A percentile compares a stretch with the other conserved stretches of the same genome.
Evolutionary conservation across 805 yeast genomes (phyloP).

Genomic region (Teunomyces panamensis): DNA sequence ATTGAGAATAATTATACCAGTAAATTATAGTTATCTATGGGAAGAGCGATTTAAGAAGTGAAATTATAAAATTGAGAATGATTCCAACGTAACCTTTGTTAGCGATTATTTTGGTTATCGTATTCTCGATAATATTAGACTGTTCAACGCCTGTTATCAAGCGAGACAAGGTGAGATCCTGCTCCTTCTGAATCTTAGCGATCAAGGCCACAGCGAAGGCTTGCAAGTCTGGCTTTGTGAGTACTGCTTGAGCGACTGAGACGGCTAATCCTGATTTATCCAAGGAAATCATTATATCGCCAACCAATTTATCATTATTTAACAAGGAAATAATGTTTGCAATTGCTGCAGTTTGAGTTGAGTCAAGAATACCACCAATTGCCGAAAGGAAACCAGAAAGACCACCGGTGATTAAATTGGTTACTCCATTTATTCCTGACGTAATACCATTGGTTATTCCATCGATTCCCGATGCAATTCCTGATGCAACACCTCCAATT

Average conservation of each 20-base stretch:
- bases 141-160: conserved; percentile 11
- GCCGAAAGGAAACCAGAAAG: neutral
- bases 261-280: conserved; percentile 22
- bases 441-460: neutral
- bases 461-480: neutral
- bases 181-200: conserved; percentile 12
- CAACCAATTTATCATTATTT: conserved; percentile 16
- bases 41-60: neutral
- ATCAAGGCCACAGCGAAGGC: conserved; percentile 16
- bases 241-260: conserved; percentile 13
- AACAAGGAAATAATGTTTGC: conserved; percentile 14
- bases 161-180: conserved; percentile 10
- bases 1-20: conserved; percentile 12
- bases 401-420: conserved; percentile 3
- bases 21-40: conserved; percentile 4
- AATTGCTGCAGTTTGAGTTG: conserved; percentile 5
- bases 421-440: conserved; percentile 3
- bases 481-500: neutral
- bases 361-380: neutral
- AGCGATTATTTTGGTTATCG: conserved; percentile 3
- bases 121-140: conserved; percentile 12
- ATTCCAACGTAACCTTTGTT: neutral
- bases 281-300: conserved; percentile 18
- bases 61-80: neutral
- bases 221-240: conserved; percentile 16